Conservation (phyloP, 2,329 filamentous ascomycete species). For the Ceratocystis huliohia region DNA sequence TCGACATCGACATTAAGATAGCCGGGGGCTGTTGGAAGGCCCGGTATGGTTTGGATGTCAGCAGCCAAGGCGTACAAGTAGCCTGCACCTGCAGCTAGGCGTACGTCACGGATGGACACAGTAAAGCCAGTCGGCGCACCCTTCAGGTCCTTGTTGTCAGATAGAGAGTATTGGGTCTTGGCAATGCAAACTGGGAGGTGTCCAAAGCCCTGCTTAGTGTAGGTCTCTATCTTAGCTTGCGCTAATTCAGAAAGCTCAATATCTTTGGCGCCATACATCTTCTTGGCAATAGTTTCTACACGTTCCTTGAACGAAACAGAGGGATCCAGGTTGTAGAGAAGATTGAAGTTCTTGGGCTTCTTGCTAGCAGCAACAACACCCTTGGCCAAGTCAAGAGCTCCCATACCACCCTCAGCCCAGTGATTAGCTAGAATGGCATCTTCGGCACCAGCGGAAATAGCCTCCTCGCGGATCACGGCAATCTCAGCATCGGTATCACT, state of each 20-base stretch:
- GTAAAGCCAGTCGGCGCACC: constrained; percentile 90
- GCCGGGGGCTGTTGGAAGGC: constrained; percentile 84
- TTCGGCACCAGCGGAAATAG: constrained; percentile 80
- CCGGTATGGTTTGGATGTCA: constrained; percentile 96
- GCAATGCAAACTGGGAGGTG: constrained; percentile 93
- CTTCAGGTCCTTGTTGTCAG: constrained; percentile 85
- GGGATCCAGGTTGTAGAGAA: constrained; percentile 57
- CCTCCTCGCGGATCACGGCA: constrained; percentile 76
- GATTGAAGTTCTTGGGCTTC: constrained; percentile 74
- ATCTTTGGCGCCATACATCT: constrained; percentile 84
- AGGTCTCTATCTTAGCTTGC: constrained; percentile 91
- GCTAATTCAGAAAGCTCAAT: constrained; percentile 92
- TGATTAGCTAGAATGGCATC: constrained; percentile 91
- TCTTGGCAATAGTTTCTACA: constrained; percentile 77
- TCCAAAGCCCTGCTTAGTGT: constrained; percentile 80
- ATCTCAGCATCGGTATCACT: constrained; percentile 92
- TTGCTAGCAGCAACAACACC: constrained; percentile 72
- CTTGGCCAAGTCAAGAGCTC: constrained; percentile 77
- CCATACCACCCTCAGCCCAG: constrained; percentile 89
- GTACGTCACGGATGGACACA: constrained; percentile 84
- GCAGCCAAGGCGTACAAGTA: constrained; percentile 90
- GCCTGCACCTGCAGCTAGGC: constrained; percentile 85
- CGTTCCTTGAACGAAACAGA: constrained; percentile 73
- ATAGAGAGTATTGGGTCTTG: constrained; percentile 96
- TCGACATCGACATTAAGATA: constrained; percentile 90